These are phyloP conservation scores for Collybiopsis confluens DNA, from an alignment of 768 basidiomycete species.

Conservation along the genomic window DNA sequence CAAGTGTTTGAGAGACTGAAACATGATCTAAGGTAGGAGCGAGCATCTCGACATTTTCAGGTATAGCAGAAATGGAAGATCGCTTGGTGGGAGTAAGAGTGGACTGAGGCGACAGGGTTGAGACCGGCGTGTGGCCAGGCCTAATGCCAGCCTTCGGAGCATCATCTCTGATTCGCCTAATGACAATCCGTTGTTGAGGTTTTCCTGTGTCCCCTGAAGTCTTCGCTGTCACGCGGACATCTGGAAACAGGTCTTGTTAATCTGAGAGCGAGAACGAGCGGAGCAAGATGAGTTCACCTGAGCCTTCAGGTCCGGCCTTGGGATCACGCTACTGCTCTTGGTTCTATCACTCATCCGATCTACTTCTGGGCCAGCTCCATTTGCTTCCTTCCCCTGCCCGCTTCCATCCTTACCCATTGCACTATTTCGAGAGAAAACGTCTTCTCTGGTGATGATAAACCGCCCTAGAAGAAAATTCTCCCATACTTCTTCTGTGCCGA, in stretches of 20 bases:
- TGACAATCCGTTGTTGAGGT: constrained; percentile 6
- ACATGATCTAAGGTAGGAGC: no score
- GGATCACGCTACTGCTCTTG: no score
- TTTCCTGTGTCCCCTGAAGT: not conserved
- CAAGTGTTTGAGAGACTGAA: no score
- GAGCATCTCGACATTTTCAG: no score
- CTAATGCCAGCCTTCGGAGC: not conserved
- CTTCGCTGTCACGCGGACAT: not conserved
- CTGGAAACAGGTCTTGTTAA: no score
- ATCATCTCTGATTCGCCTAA: not conserved
- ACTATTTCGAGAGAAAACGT: not conserved
- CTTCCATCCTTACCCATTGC: not conserved
- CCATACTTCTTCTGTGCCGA: constrained; percentile 3
- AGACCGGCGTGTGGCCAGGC: no score
- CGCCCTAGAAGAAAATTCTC: constrained; percentile 2
- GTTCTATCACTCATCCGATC: not conserved
- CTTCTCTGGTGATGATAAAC: constrained; percentile 2
- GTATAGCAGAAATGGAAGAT: not conserved
- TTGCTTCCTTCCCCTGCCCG: not conserved
- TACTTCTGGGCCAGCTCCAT: not conserved
- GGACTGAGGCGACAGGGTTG: no score
- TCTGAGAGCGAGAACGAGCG: no score
- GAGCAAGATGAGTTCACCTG: no score
- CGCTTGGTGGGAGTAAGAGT: no score
- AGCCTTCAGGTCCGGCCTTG: no score